phyloP scores from a whole-genome alignment of 148 eudicot genomes.

The Diospyros kaki region DNA sequence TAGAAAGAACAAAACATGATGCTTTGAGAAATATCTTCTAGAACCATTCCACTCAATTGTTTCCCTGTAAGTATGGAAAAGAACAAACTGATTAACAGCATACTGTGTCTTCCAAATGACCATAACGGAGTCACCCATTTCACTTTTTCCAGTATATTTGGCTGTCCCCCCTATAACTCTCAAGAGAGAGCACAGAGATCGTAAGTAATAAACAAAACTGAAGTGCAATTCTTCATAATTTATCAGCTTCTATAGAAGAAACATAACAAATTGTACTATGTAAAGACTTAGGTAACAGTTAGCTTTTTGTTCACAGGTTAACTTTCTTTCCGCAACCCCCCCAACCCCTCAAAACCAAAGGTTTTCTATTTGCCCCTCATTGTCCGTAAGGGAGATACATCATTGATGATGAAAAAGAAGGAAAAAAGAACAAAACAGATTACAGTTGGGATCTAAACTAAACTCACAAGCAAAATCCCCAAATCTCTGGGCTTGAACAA shows the following conservation, averaged over 20 bases:
- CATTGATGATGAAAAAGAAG: background rate
- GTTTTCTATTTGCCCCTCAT: conserved; percentile 1
- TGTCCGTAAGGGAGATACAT: conserved; percentile 6
- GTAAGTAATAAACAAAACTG: background rate
- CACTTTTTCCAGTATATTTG: background rate
- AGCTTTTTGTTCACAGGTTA: background rate
- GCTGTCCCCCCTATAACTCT: background rate
- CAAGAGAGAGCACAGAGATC: background rate
- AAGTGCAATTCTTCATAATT: background rate
- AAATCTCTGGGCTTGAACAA: conserved; percentile 7
- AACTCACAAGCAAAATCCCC: conserved; percentile 16
- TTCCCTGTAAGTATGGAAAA: no score
- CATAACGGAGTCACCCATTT: background rate
- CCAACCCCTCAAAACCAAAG: no score
- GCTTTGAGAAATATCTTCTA: no score
- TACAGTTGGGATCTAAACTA: conserved; percentile 7
- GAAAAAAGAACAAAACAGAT: no score
- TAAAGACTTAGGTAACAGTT: background rate
- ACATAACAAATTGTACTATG: no score
- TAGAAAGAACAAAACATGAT: background rate
- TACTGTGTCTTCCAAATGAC: background rate
- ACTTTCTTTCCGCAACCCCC: no score
- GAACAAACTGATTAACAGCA: background rate
- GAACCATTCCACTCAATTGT: no score
- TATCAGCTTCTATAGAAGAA: background rate